Conservation (phyloP, 331 rosid genomes). For the Prunus yedoensis region DNA sequence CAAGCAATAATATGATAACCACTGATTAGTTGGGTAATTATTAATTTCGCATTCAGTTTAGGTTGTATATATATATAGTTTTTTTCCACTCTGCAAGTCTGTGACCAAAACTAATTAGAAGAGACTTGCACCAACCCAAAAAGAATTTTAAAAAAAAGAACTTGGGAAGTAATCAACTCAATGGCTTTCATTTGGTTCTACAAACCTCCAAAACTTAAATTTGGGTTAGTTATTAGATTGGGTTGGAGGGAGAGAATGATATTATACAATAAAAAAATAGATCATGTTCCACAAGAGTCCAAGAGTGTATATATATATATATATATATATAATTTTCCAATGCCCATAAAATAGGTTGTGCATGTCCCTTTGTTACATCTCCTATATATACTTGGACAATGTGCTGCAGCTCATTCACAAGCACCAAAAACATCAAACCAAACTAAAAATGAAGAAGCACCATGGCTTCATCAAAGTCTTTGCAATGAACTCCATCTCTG, state of each 20-base stretch:
- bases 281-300: constrained; percentile 19
- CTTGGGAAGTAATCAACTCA: background rate
- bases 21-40: no score
- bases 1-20: no score
- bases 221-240: background rate
- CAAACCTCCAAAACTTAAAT: background rate
- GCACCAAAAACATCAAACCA: background rate
- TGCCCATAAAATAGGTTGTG: background rate
- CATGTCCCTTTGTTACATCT: background rate
- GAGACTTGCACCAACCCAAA: background rate
- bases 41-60: no score
- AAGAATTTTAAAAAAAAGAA: background rate
- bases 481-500: background rate
- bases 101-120: no score
- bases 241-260: constrained; percentile 8
- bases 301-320: background rate
- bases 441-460: constrained; percentile 21
- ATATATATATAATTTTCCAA: background rate
- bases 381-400: background rate
- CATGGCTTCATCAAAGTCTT: constrained; percentile 2
- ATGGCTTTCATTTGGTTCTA: background rate
- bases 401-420: background rate
- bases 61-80: no score
- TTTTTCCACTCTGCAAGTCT: no score
- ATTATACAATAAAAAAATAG: background rate